Percentiles rank a stretch among this genome's conserved stretches.
Conservation (phyloP, 139 green algal species). For the Tetraselmis striata region DNA sequence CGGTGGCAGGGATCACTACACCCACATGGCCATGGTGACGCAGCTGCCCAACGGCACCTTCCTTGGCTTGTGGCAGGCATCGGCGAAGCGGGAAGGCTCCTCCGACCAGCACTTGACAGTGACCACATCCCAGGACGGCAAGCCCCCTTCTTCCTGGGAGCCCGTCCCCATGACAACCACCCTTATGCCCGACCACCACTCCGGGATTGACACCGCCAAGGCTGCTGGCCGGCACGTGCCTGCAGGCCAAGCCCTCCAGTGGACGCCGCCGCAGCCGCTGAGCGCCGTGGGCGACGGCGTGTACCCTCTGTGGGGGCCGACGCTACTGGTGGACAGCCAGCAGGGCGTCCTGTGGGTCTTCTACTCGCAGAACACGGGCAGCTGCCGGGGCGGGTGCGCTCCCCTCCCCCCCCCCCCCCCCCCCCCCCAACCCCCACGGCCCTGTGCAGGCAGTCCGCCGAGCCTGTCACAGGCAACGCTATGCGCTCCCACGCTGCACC, state of each 20-base stretch:
- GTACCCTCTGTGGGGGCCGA: neutral
- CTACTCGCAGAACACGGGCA: neutral
- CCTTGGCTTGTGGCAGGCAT: neutral
- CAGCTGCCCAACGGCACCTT: neutral
- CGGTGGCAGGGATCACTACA: neutral
- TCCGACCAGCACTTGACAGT: neutral
- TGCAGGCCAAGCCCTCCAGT: neutral
- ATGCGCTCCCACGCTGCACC: no score
- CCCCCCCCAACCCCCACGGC: no score
- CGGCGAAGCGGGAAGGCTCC: neutral
- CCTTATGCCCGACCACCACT: no score
- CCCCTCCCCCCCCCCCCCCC: no score
- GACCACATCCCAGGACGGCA: neutral
- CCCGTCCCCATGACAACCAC: neutral
- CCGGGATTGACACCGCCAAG: neutral
- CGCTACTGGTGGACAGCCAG: neutral
- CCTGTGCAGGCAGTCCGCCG: no score
- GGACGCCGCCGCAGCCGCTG: neutral
- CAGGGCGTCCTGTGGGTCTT: neutral
- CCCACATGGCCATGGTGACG: neutral
- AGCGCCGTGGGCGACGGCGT: neutral
- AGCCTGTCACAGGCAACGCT: no score
- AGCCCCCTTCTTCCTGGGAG: neutral
- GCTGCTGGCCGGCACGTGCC: neutral
- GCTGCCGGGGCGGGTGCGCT: neutral